Evolutionary conservation across 371 early-diverging fungal genomes (phyloP).

Genomic region (Mucor circinelloides): DNA sequence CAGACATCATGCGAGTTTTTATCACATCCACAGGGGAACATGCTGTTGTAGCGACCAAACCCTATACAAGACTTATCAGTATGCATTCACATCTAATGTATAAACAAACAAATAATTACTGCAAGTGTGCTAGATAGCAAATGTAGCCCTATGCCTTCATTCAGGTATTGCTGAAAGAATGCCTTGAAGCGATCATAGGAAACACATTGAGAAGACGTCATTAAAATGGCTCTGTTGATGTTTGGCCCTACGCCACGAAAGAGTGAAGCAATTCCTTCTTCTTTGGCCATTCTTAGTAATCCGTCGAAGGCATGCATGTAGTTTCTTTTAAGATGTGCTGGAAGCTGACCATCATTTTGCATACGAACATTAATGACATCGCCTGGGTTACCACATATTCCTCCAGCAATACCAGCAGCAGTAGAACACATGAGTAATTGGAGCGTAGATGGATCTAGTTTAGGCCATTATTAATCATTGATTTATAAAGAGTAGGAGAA

Average conservation of each 20-base stretch:
- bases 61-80: conserved; percentile 22
- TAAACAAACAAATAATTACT: conserved; percentile 19
- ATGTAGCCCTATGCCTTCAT: conserved; percentile 62
- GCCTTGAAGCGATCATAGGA: conserved; percentile 65
- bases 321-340: conserved; percentile 56
- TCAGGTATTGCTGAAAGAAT: conserved; percentile 44
- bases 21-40: conserved; percentile 74
- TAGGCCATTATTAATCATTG: conserved; percentile 5
- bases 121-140: conserved; percentile 65
- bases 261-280: conserved; percentile 57
- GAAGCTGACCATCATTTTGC: conserved; percentile 74
- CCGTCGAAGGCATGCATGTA: conserved; percentile 72
- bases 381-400: conserved; percentile 74
- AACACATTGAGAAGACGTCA: conserved; percentile 67
- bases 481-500: conserved; percentile 7
- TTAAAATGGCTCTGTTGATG: conserved; percentile 62
- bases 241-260: conserved; percentile 69
- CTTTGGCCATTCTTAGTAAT: conserved; percentile 54
- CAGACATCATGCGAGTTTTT: conserved; percentile 75
- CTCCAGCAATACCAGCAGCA: conserved; percentile 67
- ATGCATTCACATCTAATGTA: not conserved
- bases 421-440: conserved; percentile 56
- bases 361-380: conserved; percentile 73
- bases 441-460: conserved; percentile 39
- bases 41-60: conserved; percentile 74